phyloP scores from a whole-genome alignment of 1,284 basidiomycete genomes.

The Butyriboletus appendiculatus region DNA sequence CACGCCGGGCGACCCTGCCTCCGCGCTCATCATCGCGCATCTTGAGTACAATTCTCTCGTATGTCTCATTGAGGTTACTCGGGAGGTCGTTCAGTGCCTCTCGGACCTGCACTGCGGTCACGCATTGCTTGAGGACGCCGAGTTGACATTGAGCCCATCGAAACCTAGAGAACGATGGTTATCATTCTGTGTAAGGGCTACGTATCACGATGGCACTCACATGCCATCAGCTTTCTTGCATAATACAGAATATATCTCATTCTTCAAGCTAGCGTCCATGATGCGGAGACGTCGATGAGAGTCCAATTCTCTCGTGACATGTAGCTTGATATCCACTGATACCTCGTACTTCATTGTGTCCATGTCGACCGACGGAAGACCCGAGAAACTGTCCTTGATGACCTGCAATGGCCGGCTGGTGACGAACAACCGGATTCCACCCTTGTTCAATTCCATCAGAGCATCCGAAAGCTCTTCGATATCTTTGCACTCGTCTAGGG shows the following conservation, averaged over 20 bases:
- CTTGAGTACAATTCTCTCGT: constrained; percentile 4
- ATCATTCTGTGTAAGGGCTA: not conserved
- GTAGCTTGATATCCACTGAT: constrained; percentile 3
- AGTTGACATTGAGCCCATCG: constrained; percentile 18
- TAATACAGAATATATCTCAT: constrained; percentile 1
- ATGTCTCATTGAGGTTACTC: constrained; percentile 2
- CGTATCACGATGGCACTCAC: not conserved
- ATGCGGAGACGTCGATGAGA: constrained; percentile 11
- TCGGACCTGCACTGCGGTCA: not conserved
- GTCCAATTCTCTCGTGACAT: constrained; percentile 10
- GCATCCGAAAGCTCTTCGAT: not conserved
- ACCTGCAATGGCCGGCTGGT: constrained; percentile 15
- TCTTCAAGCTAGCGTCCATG: constrained; percentile 1
- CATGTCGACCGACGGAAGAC: not conserved
- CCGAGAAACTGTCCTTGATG: not conserved
- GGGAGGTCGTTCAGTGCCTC: constrained; percentile 3
- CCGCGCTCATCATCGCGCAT: not conserved
- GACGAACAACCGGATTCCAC: constrained; percentile 6
- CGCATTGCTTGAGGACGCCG: not conserved
- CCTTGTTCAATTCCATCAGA: not conserved
- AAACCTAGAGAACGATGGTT: not conserved
- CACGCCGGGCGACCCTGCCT: not conserved
- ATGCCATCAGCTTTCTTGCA: constrained; percentile 8
- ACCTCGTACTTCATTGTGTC: constrained; percentile 4
- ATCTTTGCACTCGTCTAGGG: constrained; percentile 14